phyloP scores from a whole-genome alignment of 1,139 yeast genomes.

The Hanseniaspora uvarum region DNA sequence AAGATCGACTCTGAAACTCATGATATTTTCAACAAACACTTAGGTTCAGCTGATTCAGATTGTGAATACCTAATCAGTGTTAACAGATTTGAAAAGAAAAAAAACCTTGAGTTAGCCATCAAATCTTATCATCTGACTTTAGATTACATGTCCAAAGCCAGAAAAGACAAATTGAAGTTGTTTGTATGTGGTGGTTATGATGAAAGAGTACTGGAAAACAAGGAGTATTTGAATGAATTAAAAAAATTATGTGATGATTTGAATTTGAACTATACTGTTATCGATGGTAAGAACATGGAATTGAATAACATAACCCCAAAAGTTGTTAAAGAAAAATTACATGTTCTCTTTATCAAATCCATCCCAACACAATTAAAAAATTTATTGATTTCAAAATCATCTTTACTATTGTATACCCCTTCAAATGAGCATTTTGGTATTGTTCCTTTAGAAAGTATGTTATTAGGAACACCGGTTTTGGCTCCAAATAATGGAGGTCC shows the following conservation, averaged over 20 bases:
- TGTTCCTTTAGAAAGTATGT: constrained; percentile 93
- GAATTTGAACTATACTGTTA: constrained; percentile 36
- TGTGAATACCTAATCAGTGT: constrained; percentile 53
- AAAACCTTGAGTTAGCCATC: constrained; percentile 70
- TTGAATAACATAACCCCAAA: constrained; percentile 33
- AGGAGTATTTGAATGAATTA: constrained; percentile 55
- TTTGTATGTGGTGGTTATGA: constrained; percentile 93
- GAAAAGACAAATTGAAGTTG: constrained; percentile 35
- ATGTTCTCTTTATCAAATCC: constrained; percentile 72
- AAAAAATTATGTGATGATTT: constrained; percentile 40
- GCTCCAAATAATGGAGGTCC: constrained; percentile 93
- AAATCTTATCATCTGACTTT: constrained; percentile 37
- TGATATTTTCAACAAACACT: constrained; percentile 4
- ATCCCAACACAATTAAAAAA: constrained; percentile 59
- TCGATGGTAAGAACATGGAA: constrained; percentile 14
- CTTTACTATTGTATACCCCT: constrained; percentile 75
- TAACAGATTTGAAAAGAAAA: constrained; percentile 80
- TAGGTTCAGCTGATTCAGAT: constrained; percentile 18
- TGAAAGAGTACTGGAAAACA: constrained; percentile 62
- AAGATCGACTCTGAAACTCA: constrained; percentile 21
- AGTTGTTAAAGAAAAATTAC: constrained; percentile 24
- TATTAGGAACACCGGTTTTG: constrained; percentile 67
- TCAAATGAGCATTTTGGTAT: constrained; percentile 91
- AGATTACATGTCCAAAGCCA: constrained; percentile 31
- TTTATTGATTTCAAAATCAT: constrained; percentile 47